Conservation (phyloP, 2,329 filamentous ascomycete genomes). For the Phialemoniopsis sp. region DNA sequence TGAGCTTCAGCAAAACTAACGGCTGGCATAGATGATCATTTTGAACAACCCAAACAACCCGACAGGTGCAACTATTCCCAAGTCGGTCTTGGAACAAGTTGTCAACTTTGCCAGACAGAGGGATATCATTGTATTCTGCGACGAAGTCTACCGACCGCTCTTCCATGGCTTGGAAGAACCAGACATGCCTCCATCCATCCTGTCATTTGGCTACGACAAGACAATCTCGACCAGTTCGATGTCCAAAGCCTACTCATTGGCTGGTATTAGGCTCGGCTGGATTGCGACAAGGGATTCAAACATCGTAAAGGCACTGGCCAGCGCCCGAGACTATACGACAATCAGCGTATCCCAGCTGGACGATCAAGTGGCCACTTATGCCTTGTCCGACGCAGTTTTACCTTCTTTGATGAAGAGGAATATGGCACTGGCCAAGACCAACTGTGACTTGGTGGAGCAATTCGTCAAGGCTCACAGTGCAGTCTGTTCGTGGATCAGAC, state of each 20-base stretch:
- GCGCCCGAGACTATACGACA: slow-evolving; percentile 75
- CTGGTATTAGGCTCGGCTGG: slow-evolving; percentile 82
- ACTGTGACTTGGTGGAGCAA: slow-evolving; percentile 59
- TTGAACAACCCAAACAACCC: slow-evolving; percentile 79
- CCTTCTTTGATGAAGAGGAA: slow-evolving; percentile 42
- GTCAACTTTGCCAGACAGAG: slow-evolving; percentile 59
- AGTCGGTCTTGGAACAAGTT: slow-evolving; percentile 54
- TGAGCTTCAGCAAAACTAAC: slow-evolving; percentile 16
- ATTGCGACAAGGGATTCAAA: slow-evolving; percentile 61
- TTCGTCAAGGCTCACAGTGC: slow-evolving; percentile 64
- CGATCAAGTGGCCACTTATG: slow-evolving; percentile 72
- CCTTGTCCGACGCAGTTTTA: slow-evolving; percentile 49
- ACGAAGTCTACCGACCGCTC: slow-evolving; percentile 82
- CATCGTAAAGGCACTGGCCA: slow-evolving; percentile 60
- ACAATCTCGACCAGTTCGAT: slow-evolving; percentile 74
- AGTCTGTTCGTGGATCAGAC: slow-evolving; percentile 67
- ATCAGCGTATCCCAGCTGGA: slow-evolving; percentile 83
- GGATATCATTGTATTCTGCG: slow-evolving; percentile 64
- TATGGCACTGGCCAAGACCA: slow-evolving; percentile 61
- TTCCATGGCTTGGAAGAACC: slow-evolving; percentile 62
- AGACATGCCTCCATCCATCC: slow-evolving; percentile 58
- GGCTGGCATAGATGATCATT: slow-evolving; percentile 37
- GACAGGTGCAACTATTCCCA: slow-evolving; percentile 67
- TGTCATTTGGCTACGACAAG: slow-evolving; percentile 68
- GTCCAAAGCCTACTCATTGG: slow-evolving; percentile 81